Conservation (phyloP, 768 basidiomycete species). For the Lentinus tigrinus region DNA sequence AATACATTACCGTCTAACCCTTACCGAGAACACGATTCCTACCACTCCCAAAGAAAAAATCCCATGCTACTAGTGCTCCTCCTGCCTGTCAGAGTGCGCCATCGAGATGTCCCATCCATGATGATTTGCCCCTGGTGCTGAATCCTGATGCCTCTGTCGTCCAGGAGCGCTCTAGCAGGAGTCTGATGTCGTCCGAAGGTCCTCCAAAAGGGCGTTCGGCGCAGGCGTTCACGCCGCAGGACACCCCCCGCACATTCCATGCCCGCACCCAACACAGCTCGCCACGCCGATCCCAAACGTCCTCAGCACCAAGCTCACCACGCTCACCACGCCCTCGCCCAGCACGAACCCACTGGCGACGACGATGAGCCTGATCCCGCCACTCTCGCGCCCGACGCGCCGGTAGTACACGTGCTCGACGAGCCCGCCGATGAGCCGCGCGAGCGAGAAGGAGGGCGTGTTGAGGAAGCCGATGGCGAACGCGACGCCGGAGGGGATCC, state of each 20-base stretch:
- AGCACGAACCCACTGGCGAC: constrained; percentile 94
- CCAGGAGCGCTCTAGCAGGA: too few relatives aligned
- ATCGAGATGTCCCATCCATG: too few relatives aligned
- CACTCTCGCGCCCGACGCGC: constrained; percentile 44
- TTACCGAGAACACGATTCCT: not conserved
- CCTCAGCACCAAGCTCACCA: constrained; percentile 72
- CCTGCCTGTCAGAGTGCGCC: too few relatives aligned
- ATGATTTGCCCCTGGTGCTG: too few relatives aligned
- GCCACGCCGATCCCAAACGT: constrained; percentile 70
- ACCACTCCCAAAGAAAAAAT: not conserved
- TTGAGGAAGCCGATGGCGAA: constrained; percentile 97
- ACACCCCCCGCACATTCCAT: constrained; percentile 73
- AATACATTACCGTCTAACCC: not conserved
- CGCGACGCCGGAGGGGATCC: constrained; percentile 90
- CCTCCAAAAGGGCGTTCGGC: too few relatives aligned
- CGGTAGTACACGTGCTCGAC: constrained; percentile 66
- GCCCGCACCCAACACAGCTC: constrained; percentile 87
- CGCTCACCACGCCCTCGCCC: constrained; percentile 89
- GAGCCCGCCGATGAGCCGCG: constrained; percentile 84
- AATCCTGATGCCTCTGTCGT: too few relatives aligned
- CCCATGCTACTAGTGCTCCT: too few relatives aligned
- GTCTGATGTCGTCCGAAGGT: too few relatives aligned
- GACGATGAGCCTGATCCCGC: constrained; percentile 76
- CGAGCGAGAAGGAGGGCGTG: constrained; percentile 91
- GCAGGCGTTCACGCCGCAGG: constrained; percentile 26